Conservation (phyloP, 176 grass and related monocot genomes). For the Avena insularis region DNA sequence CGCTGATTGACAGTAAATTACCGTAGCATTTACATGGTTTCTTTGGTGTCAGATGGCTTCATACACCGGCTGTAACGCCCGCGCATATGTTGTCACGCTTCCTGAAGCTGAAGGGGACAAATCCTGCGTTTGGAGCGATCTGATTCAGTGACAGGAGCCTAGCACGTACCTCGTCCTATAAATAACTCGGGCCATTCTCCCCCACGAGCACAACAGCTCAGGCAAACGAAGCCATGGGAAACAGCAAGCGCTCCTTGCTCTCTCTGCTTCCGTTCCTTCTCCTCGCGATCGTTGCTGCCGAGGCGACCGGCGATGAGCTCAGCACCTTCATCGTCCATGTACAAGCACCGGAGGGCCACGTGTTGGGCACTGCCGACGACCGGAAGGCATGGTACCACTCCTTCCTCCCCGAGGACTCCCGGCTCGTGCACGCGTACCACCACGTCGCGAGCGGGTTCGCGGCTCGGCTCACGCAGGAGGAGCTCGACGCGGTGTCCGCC, state of each 20-base stretch:
- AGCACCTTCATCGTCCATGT: slow-evolving; percentile 39
- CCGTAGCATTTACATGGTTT: not conserved
- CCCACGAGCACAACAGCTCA: not conserved
- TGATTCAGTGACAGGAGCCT: no score
- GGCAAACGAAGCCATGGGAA: not conserved
- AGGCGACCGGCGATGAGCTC: not conserved
- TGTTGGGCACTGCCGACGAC: slow-evolving; percentile 17
- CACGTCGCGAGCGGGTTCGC: not conserved
- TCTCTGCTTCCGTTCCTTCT: slow-evolving; percentile 11
- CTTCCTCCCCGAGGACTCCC: slow-evolving; percentile 15
- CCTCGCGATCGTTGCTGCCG: not conserved
- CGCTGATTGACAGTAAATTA: not conserved
- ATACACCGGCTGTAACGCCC: no score
- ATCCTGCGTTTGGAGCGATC: no score
- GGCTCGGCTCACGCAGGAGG: not conserved
- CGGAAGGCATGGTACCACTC: slow-evolving; percentile 33
- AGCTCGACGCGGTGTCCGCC: not conserved
- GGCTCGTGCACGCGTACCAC: not conserved
- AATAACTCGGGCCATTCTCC: not conserved
- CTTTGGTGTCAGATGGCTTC: no score
- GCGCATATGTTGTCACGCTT: no score
- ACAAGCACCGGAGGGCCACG: not conserved
- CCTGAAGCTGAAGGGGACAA: no score
- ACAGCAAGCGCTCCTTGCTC: not conserved
- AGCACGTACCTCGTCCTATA: no score